phyloP scores from a whole-genome alignment of 2,329 filamentous ascomycete species.

The Thielaviopsis musarum region DNA sequence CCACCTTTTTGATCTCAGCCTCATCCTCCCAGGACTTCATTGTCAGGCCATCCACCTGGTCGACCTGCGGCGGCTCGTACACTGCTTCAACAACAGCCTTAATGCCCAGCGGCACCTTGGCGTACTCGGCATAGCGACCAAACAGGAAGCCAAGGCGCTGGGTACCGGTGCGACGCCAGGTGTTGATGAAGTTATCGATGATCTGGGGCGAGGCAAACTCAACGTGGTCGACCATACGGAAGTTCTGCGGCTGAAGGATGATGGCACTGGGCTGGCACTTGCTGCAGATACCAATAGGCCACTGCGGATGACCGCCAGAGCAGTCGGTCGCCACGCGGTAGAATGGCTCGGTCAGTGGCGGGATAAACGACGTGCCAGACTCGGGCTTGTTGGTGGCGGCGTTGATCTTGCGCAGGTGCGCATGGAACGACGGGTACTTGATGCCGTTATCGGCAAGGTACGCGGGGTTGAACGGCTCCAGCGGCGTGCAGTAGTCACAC shows the following conservation, averaged over 20 bases:
- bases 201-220: slow-evolving; percentile 78
- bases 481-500: slow-evolving; percentile 97
- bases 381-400: slow-evolving; percentile 93
- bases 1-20: slow-evolving; percentile 62
- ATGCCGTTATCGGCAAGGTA: slow-evolving; percentile 94
- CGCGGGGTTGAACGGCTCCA: slow-evolving; percentile 81
- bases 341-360: slow-evolving; percentile 81
- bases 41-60: slow-evolving; percentile 78
- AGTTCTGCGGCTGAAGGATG: slow-evolving; percentile 80
- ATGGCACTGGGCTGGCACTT: slow-evolving; percentile 98
- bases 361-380: slow-evolving; percentile 85
- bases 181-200: slow-evolving; percentile 78
- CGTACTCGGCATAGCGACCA: slow-evolving; percentile 77
- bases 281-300: slow-evolving; percentile 92
- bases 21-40: slow-evolving; percentile 75
- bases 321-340: slow-evolving; percentile 80
- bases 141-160: slow-evolving; percentile 86
- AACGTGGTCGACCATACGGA: slow-evolving; percentile 95
- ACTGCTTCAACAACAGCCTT: slow-evolving; percentile 96
- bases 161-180: slow-evolving; percentile 71
- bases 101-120: slow-evolving; percentile 79
- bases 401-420: slow-evolving; percentile 87
- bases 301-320: slow-evolving; percentile 80
- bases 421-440: slow-evolving; percentile 95
- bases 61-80: slow-evolving; percentile 84